These are phyloP conservation scores for Malus hybrid DNA, from an alignment of 331 rosid species.

Conservation along the genomic window DNA sequence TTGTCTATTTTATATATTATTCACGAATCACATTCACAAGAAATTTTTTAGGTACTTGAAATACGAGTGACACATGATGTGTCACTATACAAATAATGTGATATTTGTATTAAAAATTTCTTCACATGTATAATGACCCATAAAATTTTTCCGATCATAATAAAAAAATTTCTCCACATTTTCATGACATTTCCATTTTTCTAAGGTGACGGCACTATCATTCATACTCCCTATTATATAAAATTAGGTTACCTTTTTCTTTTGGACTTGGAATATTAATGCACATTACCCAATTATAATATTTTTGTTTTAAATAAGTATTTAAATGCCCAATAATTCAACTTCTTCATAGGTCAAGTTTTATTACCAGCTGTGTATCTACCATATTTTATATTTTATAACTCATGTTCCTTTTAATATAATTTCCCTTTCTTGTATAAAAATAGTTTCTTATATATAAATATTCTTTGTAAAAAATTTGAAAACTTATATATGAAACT, in stretches of 20 bases:
- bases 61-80: fast-evolving
- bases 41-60: too few species aligned
- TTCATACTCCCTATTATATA: background rate
- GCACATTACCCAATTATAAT: background rate
- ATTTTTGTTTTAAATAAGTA: background rate
- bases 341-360: background rate
- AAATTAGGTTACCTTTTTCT: background rate
- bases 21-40: too few species aligned
- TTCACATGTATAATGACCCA: too few species aligned
- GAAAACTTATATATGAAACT: background rate
- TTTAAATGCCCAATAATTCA: background rate
- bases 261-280: background rate
- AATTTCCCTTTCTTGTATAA: background rate
- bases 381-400: background rate
- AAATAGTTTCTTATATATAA: too few species aligned
- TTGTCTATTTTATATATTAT: too few species aligned
- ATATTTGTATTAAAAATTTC: too few species aligned
- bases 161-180: too few species aligned
- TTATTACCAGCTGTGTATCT: background rate
- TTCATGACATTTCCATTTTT: too few species aligned
- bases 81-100: fast-evolving
- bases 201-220: too few species aligned
- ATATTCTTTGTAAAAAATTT: background rate
- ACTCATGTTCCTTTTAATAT: background rate
- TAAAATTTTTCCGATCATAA: too few species aligned